phyloP scores from a whole-genome alignment of 192 early-diverging fungal species.

The Coemansia sp. region DNA sequence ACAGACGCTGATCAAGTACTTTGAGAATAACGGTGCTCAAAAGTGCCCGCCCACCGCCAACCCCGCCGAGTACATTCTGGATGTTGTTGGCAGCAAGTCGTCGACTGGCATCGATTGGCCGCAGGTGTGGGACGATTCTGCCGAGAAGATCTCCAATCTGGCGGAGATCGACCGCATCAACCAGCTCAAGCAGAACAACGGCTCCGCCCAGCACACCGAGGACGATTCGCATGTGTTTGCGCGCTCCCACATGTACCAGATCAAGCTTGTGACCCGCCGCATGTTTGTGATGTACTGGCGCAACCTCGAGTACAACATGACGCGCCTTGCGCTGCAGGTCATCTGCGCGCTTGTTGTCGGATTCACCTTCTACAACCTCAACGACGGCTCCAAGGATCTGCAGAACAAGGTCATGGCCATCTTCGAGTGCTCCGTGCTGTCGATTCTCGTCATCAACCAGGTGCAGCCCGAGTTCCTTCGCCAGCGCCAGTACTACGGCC shows the following conservation, averaged over 20 bases:
- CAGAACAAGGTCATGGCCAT: conserved; percentile 62
- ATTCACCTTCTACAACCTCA: conserved; percentile 68
- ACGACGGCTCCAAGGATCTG: conserved; percentile 56
- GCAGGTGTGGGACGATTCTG: conserved; percentile 51
- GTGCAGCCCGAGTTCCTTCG: conserved; percentile 66
- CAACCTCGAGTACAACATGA: conserved; percentile 69
- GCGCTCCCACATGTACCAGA: conserved; percentile 51
- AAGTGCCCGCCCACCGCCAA: conserved; percentile 68
- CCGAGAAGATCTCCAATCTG: conserved; percentile 26
- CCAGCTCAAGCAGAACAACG: conserved; percentile 16
- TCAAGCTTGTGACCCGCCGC: conserved; percentile 59
- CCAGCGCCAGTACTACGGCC: conserved; percentile 61
- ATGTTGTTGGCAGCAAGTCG: conserved; percentile 72
- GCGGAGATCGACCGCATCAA: conserved; percentile 51
- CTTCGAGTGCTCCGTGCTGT: conserved; percentile 56
- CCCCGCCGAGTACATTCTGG: conserved; percentile 85
- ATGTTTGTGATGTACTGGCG: conserved; percentile 74
- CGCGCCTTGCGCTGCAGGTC: conserved; percentile 58
- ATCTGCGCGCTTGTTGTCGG: conserved; percentile 63
- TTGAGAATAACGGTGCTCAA: conserved; percentile 71
- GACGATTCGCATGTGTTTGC: conserved; percentile 34
- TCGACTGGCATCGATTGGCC: conserved; percentile 54
- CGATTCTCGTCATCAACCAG: conserved; percentile 62
- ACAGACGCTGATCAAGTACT: conserved; percentile 66
- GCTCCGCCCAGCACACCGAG: conserved; percentile 11